These are phyloP conservation scores for Microdochium paspali DNA, from an alignment of 2,329 filamentous ascomycete genomes.

Conservation along the genomic window DNA sequence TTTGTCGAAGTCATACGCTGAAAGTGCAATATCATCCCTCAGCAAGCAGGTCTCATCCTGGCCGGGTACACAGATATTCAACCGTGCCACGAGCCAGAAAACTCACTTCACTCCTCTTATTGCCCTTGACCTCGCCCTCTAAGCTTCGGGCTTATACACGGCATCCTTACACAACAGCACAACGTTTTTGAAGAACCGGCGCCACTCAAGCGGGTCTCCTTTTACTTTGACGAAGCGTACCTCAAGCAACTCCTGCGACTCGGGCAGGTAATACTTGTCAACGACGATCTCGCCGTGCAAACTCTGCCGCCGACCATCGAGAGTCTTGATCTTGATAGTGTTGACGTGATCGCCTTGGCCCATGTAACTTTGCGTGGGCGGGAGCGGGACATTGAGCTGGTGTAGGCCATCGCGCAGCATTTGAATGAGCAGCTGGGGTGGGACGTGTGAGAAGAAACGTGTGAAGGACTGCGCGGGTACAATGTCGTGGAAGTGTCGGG, in stretches of 20 bases:
- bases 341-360: constrained; percentile 44
- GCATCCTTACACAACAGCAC: constrained; percentile 79
- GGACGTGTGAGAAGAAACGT: constrained; percentile 81
- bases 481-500: constrained; percentile 82
- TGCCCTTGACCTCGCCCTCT: background rate
- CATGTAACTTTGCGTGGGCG: constrained; percentile 33
- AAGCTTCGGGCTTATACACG: constrained; percentile 52
- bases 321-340: constrained; percentile 63
- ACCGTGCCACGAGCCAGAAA: too few species aligned
- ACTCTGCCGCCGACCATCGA: constrained; percentile 62
- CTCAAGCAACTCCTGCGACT: constrained; percentile 59
- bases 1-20: too few species aligned
- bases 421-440: constrained; percentile 65
- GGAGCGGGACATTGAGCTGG: constrained; percentile 71
- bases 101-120: background rate
- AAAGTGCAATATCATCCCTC: too few species aligned
- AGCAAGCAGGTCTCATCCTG: too few species aligned
- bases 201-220: constrained; percentile 94
- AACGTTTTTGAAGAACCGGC: constrained; percentile 94
- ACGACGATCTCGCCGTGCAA: constrained; percentile 69
- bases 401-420: constrained; percentile 76
- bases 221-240: constrained; percentile 90
- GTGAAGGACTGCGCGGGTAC: constrained; percentile 80
- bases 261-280: constrained; percentile 51
- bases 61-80: too few species aligned